A percentile compares a stretch with the other conserved stretches of the same genome.
Evolutionary conservation across 352 stramenopile genomes (phyloP).

Genomic region (Lagenidium sp.): DNA sequence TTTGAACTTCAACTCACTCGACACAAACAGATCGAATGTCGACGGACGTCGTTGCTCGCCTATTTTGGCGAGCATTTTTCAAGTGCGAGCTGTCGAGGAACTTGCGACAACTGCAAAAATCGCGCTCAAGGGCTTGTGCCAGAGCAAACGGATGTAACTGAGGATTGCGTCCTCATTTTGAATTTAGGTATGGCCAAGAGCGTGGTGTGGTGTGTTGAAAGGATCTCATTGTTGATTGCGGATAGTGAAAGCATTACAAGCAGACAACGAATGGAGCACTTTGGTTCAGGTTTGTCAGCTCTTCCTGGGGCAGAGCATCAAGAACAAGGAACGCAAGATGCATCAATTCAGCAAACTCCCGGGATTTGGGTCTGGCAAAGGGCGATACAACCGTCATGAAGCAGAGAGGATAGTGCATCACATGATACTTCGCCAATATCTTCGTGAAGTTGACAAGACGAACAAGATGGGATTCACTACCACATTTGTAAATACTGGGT

Average conservation of each 20-base stretch:
- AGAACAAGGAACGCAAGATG: conserved; percentile 67
- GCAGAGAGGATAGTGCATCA: conserved; percentile 81
- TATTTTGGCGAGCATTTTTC: conserved; percentile 88
- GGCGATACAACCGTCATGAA: conserved; percentile 66
- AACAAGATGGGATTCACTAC: conserved; percentile 81
- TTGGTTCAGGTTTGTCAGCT: conserved; percentile 69
- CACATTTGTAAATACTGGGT: conserved; percentile 60
- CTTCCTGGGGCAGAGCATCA: conserved; percentile 54
- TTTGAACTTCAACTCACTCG: too few relatives aligned
- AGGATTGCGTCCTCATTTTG: conserved; percentile 52
- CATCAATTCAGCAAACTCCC: conserved; percentile 42
- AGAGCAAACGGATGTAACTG: conserved; percentile 70
- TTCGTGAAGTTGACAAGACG: conserved; percentile 70
- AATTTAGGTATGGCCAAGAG: conserved; percentile 33
- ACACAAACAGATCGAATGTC: conserved; percentile 77
- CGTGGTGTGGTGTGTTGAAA: too few relatives aligned
- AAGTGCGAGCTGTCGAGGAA: conserved; percentile 54
- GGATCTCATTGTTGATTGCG: too few relatives aligned
- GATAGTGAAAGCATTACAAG: conserved; percentile 58
- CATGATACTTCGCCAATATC: conserved; percentile 82
- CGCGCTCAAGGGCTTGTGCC: conserved; percentile 47
- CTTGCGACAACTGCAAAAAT: conserved; percentile 87
- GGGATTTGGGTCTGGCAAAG: conserved; percentile 64
- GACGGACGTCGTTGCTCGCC: conserved; percentile 71
- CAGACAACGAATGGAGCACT: conserved; percentile 45